Percentiles rank a stretch among this genome's conserved stretches.
phyloP scores from a whole-genome alignment of 192 early-diverging fungal species.

The Geranomyces michiganensis region DNA sequence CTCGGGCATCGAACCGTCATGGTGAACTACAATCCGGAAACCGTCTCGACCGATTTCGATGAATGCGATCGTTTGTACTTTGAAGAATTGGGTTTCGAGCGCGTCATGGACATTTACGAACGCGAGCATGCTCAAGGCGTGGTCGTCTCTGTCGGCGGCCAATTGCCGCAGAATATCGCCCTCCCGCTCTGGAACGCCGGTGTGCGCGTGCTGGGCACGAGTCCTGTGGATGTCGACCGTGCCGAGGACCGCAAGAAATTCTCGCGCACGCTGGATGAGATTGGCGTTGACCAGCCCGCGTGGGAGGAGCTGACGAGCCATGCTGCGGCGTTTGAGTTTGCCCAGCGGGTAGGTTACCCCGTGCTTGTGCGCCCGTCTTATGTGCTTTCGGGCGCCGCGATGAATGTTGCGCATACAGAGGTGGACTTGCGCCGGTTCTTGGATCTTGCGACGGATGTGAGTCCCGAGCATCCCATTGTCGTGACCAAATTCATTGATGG shows the following conservation, averaged over 20 bases:
- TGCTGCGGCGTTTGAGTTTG: constrained; percentile 85
- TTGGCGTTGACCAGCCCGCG: constrained; percentile 94
- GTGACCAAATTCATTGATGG: constrained; percentile 98
- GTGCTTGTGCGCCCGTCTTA: constrained; percentile 98
- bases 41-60: constrained; percentile 99
- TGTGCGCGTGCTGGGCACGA: constrained; percentile 93
- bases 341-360: constrained; percentile 87
- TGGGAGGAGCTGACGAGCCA: constrained; percentile 95
- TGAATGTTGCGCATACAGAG: constrained; percentile 91
- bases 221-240: constrained; percentile 94
- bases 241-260: constrained; percentile 99
- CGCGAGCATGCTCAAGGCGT: constrained; percentile 83
- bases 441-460: constrained; percentile 87
- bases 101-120: constrained; percentile 97
- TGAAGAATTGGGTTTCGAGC: constrained; percentile 91
- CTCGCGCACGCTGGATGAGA: constrained; percentile 93
- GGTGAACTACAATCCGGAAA: constrained; percentile 99
- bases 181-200: constrained; percentile 42
- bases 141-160: constrained; percentile 95
- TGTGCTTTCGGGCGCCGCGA: constrained; percentile 97
- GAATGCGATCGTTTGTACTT: constrained; percentile 98
- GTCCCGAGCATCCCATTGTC: constrained; percentile 93
- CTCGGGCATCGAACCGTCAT: constrained; percentile 86
- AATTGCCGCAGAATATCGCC: constrained; percentile 98
- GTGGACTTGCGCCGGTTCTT: constrained; percentile 86